These are phyloP conservation scores for Rhizopogon vesiculosus DNA, from an alignment of 768 basidiomycete genomes.

Conservation along the genomic window DNA sequence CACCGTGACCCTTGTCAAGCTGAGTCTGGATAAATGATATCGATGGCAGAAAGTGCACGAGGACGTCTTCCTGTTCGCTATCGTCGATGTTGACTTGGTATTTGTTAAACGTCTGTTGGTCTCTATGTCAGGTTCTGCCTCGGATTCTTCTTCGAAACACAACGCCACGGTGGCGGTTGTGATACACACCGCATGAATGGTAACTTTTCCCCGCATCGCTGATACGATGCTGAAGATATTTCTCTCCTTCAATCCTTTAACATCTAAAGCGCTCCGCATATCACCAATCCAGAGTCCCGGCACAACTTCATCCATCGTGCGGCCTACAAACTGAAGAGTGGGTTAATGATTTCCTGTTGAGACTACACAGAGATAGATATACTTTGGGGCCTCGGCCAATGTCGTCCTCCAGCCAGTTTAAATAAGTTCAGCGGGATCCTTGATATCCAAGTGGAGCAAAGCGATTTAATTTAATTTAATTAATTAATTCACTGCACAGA, in stretches of 20 bases:
- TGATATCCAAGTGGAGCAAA: too few relatives aligned
- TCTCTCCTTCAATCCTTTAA: constrained; percentile 53
- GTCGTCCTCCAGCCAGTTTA: background rate
- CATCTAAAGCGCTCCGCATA: constrained; percentile 64
- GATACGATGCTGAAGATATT: constrained; percentile 75
- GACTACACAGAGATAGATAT: background rate
- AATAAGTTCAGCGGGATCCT: background rate
- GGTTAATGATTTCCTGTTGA: background rate
- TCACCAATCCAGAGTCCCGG: constrained; percentile 85
- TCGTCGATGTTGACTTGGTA: constrained; percentile 80
- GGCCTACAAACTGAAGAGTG: background rate
- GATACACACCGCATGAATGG: constrained; percentile 52
- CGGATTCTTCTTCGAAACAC: background rate
- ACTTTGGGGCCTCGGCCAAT: background rate
- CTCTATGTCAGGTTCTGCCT: background rate
- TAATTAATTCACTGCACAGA: too few relatives aligned
- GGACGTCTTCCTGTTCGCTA: constrained; percentile 68
- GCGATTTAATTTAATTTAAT: too few relatives aligned
- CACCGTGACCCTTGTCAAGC: constrained; percentile 66
- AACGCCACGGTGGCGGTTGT: constrained; percentile 6
- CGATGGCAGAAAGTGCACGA: constrained; percentile 71
- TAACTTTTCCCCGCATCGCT: constrained; percentile 65
- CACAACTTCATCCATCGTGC: constrained; percentile 71
- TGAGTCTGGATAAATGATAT: constrained; percentile 83
- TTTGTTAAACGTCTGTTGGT: constrained; percentile 65